These are phyloP conservation scores for Nymphaea thermarum DNA, from an alignment of 164 flowering plant species.

Conservation along the genomic window DNA sequence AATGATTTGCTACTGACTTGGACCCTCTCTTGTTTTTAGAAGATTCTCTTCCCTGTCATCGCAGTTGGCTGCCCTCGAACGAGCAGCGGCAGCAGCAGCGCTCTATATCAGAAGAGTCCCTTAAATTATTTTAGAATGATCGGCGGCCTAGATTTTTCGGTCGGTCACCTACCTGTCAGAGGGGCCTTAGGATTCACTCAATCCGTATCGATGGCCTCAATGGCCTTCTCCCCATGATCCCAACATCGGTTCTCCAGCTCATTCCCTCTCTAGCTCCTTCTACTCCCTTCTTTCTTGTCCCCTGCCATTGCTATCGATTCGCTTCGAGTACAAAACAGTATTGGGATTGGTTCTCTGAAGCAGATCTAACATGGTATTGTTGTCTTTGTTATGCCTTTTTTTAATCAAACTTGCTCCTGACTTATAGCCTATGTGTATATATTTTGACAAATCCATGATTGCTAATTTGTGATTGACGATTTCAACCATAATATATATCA, in stretches of 20 bases:
- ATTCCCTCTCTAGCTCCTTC: background rate
- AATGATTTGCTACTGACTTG: background rate
- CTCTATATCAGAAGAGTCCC: background rate
- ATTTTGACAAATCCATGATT: too few species aligned
- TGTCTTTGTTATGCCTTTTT: too few species aligned
- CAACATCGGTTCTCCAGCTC: background rate
- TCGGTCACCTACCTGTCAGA: background rate
- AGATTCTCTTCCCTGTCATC: background rate
- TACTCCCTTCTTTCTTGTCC: background rate
- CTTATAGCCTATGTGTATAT: too few species aligned
- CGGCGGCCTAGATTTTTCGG: background rate
- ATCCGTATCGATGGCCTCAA: background rate
- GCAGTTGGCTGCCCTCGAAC: background rate
- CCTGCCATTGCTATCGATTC: background rate
- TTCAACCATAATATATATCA: too few species aligned
- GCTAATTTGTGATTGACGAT: too few species aligned
- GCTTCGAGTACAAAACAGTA: background rate
- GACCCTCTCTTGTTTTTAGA: background rate
- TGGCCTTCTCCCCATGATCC: background rate
- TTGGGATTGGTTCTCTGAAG: background rate
- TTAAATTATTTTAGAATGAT: background rate
- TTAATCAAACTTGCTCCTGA: too few species aligned
- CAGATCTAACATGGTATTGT: background rate
- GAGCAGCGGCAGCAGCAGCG: too few species aligned
- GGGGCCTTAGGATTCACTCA: background rate